A percentile compares a stretch with the other conserved stretches of the same genome.
Conservation (phyloP, 2,329 filamentous ascomycete genomes). For the Colletotrichum truncatum region DNA sequence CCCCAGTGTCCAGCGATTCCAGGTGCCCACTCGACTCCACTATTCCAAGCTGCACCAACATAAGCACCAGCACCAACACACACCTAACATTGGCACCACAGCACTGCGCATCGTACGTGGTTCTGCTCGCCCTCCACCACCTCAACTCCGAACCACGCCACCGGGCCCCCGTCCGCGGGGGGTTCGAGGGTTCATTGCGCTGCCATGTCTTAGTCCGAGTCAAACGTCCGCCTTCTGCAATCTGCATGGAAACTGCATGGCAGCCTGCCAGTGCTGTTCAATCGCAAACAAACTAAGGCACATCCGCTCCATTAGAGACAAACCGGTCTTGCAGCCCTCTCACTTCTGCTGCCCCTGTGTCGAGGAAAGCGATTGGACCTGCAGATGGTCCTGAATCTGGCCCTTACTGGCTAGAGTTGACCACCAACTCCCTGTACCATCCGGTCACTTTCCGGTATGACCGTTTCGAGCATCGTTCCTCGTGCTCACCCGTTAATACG, state of each 20-base stretch:
- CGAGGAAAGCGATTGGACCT: constrained; percentile 3
- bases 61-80: background rate
- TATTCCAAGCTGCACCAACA: background rate
- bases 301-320: background rate
- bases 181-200: constrained; percentile 31
- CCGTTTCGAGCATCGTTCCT: background rate
- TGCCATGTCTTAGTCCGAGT: constrained; percentile 17
- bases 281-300: constrained; percentile 13
- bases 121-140: constrained; percentile 1
- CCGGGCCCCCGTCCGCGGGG: constrained; percentile 26
- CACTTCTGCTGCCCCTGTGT: constrained; percentile 8
- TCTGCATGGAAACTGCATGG: constrained; percentile 10
- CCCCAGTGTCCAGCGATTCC: background rate
- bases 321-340: background rate
- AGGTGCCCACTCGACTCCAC: background rate
- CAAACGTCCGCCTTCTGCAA: constrained; percentile 25
- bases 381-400: background rate
- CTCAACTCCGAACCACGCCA: constrained; percentile 28
- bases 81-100: background rate
- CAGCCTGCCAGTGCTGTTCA: constrained; percentile 11
- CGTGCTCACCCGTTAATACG: background rate
- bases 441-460: background rate
- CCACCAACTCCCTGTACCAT: background rate
- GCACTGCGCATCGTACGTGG: background rate
- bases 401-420: background rate